Evolutionary conservation across 306 rosid species (phyloP).

Genomic region (Pterocarpus santalinus): DNA sequence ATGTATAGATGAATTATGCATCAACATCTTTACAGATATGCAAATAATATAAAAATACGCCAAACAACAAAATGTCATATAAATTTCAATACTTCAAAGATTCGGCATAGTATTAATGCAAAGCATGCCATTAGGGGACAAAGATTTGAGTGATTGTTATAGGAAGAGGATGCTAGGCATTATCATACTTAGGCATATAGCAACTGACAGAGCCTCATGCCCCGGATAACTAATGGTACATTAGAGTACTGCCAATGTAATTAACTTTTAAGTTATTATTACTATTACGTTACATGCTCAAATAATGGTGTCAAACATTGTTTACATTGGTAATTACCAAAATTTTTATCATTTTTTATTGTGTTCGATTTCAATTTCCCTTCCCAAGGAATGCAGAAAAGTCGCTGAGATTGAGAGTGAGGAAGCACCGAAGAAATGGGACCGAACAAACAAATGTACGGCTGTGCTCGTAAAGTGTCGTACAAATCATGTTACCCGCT

Average conservation of each 20-base stretch:
- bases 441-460: background rate
- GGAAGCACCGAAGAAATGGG: conserved; percentile 42
- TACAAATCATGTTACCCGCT: conserved; percentile 38
- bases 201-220: background rate
- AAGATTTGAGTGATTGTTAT: background rate
- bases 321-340: background rate
- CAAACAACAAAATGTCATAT: background rate
- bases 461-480: background rate
- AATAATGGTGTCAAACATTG: background rate
- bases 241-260: background rate
- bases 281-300: background rate
- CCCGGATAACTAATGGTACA: background rate
- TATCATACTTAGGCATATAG: background rate
- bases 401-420: background rate
- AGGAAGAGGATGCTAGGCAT: background rate
- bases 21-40: background rate
- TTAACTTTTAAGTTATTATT: background rate
- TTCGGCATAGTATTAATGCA: background rate
- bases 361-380: conserved; percentile 15
- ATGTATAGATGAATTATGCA: background rate
- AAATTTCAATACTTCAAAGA: conserved; percentile 1
- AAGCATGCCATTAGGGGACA: conserved; percentile 9
- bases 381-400: background rate
- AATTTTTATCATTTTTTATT: background rate
- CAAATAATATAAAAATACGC: background rate